Evolutionary conservation across 129 eudicot species (phyloP).

Genomic region (Smallanthus sonchifolius): DNA sequence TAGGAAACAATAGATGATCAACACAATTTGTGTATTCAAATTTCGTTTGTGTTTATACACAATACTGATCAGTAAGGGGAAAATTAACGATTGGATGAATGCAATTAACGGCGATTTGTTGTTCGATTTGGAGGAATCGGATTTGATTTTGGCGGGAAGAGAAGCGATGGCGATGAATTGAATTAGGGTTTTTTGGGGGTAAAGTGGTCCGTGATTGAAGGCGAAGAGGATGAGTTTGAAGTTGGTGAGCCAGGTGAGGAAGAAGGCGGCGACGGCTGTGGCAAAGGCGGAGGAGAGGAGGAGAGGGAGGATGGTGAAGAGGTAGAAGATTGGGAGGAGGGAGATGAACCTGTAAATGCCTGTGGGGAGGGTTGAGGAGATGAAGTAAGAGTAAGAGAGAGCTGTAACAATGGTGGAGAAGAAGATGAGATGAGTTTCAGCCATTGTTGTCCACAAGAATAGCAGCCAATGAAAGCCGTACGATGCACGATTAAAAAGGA

Average conservation of each 20-base stretch:
- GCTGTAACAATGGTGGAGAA: slow-evolving; percentile 18
- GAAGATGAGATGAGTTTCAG: slow-evolving; percentile 4
- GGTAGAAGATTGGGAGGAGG: slow-evolving; percentile 43
- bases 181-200: slow-evolving; percentile 18
- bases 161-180: slow-evolving; percentile 28
- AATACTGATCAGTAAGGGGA: slow-evolving; percentile 19
- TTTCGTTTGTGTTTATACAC: slow-evolving; percentile 5
- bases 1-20: slow-evolving; percentile 28
- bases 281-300: slow-evolving; percentile 38
- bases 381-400: slow-evolving; percentile 34
- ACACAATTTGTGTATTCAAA: slow-evolving; percentile 12
- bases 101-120: slow-evolving; percentile 8
- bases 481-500: not conserved
- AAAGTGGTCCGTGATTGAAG: slow-evolving; percentile 49
- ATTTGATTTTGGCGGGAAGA: slow-evolving; percentile 27
- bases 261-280: slow-evolving; percentile 29
- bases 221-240: slow-evolving; percentile 67
- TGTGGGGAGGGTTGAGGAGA: slow-evolving; percentile 34
- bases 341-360: slow-evolving; percentile 45
- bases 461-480: not conserved
- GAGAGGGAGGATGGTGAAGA: slow-evolving; percentile 49
- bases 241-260: slow-evolving; percentile 54
- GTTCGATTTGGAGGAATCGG: not conserved
- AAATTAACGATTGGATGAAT: slow-evolving; percentile 13
- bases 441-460: slow-evolving; percentile 12